Evolutionary conservation across 495 filamentous ascomycete genomes (phyloP).

Genomic region (Aspergillus carlsbadensis): DNA sequence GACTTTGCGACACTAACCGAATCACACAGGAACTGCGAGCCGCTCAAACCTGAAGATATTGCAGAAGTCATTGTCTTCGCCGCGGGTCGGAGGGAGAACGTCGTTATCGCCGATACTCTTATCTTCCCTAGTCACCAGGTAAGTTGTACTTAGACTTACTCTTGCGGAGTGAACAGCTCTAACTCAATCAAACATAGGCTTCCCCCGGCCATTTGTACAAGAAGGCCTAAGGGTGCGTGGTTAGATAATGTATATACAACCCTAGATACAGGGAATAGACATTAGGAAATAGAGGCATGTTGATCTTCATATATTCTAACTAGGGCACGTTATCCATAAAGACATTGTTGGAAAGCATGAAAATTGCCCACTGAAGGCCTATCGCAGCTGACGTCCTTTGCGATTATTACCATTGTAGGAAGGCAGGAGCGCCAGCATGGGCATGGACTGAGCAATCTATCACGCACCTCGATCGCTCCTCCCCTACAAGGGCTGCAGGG

Average conservation of each 20-base stretch:
- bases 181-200: not conserved
- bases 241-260: not conserved
- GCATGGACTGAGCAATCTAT: too few relatives aligned
- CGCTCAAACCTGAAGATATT: conserved; percentile 93
- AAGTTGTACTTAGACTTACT: conserved; percentile 19
- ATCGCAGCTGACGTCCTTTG: too few relatives aligned
- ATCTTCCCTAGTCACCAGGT: conserved; percentile 93
- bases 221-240: not conserved
- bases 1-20: conserved; percentile 3
- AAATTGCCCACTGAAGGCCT: too few relatives aligned
- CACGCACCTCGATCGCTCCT: too few relatives aligned
- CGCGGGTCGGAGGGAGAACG: conserved; percentile 86
- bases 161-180: not conserved
- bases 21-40: conserved; percentile 67
- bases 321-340: too few relatives aligned
- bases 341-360: too few relatives aligned
- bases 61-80: conserved; percentile 93
- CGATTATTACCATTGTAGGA: too few relatives aligned
- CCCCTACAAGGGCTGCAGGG: too few relatives aligned
- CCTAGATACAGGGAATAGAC: not conserved
- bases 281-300: too few relatives aligned
- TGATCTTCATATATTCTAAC: too few relatives aligned
- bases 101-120: conserved; percentile 89
- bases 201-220: conserved; percentile 4
- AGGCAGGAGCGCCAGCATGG: too few relatives aligned